Percentiles rank a stretch among this genome's conserved stretches.
phyloP scores from a whole-genome alignment of 768 basidiomycete genomes.

The Pleurotus citrinopileatus region DNA sequence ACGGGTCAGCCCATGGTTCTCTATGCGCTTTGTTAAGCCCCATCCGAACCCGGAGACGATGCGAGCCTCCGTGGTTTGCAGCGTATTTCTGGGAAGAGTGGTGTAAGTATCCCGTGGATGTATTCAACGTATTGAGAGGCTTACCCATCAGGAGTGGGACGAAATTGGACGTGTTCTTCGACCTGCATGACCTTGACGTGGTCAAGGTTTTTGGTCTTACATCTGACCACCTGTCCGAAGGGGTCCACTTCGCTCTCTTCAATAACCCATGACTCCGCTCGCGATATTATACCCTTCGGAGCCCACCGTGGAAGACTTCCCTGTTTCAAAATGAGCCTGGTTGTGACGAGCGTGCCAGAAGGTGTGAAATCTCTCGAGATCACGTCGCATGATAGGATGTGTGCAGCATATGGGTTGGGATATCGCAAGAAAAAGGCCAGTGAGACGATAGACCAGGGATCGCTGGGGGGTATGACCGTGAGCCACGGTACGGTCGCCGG shows the following conservation, averaged over 20 bases:
- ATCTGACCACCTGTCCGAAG: constrained; percentile 69
- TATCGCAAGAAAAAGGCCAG: constrained; percentile 94
- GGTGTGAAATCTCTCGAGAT: constrained; percentile 77
- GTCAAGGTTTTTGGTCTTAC: constrained; percentile 86
- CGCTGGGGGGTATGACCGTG: constrained; percentile 48
- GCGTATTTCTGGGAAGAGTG: constrained; percentile 53
- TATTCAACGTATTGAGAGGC: constrained; percentile 23
- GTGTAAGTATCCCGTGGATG: background rate
- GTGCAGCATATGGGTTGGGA: constrained; percentile 91
- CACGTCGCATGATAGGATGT: constrained; percentile 95
- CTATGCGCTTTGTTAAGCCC: constrained; percentile 84
- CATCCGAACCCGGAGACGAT: constrained; percentile 90
- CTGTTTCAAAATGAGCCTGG: constrained; percentile 88
- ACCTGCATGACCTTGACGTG: constrained; percentile 94
- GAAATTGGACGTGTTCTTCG: constrained; percentile 75
- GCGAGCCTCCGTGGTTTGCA: constrained; percentile 84
- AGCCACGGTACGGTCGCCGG: background rate
- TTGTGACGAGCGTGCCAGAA: constrained; percentile 76
- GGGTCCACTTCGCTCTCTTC: constrained; percentile 96
- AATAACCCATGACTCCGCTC: constrained; percentile 91
- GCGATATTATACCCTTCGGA: constrained; percentile 73
- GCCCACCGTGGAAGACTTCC: constrained; percentile 94
- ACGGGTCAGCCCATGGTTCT: constrained; percentile 77
- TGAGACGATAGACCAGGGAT: constrained; percentile 91
- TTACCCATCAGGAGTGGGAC: constrained; percentile 69